These are phyloP conservation scores for Rasamsonia emersonii DNA, from an alignment of 2,329 filamentous ascomycete species.

Conservation along the genomic window DNA sequence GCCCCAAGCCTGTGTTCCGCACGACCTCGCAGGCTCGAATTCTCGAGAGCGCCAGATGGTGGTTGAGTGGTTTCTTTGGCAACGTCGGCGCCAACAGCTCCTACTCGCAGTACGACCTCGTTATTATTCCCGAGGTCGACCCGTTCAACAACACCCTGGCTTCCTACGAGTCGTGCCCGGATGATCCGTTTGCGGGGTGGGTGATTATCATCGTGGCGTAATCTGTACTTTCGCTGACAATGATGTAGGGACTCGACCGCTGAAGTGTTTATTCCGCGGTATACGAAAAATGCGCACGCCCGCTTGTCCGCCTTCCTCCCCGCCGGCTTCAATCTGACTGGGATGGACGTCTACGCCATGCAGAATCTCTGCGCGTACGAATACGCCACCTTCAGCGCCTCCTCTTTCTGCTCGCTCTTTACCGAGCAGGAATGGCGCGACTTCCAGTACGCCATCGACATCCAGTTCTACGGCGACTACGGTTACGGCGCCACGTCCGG, in stretches of 20 bases:
- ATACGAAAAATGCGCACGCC: slow-evolving; percentile 37
- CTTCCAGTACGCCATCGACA: slow-evolving; percentile 46
- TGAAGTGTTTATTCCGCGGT: slow-evolving; percentile 36
- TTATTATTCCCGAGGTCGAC: slow-evolving; percentile 44
- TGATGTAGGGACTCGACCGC: slow-evolving; percentile 17
- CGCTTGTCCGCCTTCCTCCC: slow-evolving; percentile 43
- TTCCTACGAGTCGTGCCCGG: slow-evolving; percentile 43
- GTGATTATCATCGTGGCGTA: neutral
- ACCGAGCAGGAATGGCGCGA: slow-evolving; percentile 48
- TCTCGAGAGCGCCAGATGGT: slow-evolving; percentile 39
- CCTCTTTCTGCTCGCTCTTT: slow-evolving; percentile 47
- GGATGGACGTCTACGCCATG: slow-evolving; percentile 45
- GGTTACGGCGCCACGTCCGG: slow-evolving; percentile 42
- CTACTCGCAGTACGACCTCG: slow-evolving; percentile 30
- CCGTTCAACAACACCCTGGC: slow-evolving; percentile 47
- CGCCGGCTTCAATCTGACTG: slow-evolving; percentile 39
- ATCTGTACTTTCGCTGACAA: neutral
- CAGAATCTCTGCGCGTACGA: slow-evolving; percentile 50
- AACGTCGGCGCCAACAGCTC: slow-evolving; percentile 20
- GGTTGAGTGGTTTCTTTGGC: slow-evolving; percentile 35
- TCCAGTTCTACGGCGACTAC: slow-evolving; percentile 42
- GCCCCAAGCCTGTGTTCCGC: slow-evolving; percentile 43
- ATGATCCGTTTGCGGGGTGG: slow-evolving; percentile 28
- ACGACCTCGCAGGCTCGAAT: slow-evolving; percentile 49
- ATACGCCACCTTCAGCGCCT: slow-evolving; percentile 40